Percentiles rank a stretch among this genome's conserved stretches.
Conservation (phyloP, 1,139 yeast genomes). For the Pichia sp. region DNA sequence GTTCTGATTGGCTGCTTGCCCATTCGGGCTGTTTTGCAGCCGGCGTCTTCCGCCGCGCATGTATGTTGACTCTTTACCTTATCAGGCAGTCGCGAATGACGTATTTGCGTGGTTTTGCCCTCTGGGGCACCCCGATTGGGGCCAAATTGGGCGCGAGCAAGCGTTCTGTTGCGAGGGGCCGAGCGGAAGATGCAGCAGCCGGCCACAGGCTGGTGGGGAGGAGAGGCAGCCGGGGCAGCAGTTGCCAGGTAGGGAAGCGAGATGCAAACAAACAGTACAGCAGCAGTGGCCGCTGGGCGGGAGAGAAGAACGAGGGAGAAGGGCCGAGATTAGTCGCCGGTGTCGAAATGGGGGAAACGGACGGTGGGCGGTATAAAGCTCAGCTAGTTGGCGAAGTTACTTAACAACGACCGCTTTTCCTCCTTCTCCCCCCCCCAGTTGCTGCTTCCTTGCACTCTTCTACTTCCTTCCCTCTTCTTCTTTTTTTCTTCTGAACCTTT, state of each 20-base stretch:
- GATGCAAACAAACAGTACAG: background rate
- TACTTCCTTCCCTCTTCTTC: background rate
- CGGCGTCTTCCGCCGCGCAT: background rate
- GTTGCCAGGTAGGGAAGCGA: background rate
- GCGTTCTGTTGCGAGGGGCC: background rate
- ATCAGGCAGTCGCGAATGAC: slow-evolving; percentile 6
- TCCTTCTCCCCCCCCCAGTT: background rate
- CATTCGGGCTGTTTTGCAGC: background rate
- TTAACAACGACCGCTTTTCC: background rate
- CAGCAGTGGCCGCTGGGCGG: background rate
- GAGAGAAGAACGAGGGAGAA: too few species aligned
- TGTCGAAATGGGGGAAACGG: too few species aligned
- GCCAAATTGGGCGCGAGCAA: background rate
- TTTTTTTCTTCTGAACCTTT: background rate
- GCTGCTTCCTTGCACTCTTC: background rate
- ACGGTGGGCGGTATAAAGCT: too few species aligned
- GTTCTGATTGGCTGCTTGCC: background rate
- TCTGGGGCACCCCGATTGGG: background rate
- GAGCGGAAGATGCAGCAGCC: too few species aligned
- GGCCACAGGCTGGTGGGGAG: background rate
- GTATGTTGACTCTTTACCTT: background rate
- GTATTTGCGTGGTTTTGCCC: background rate
- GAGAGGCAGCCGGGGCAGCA: background rate
- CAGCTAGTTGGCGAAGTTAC: too few species aligned
- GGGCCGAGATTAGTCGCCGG: too few species aligned